phyloP scores from a whole-genome alignment of 2,329 filamentous ascomycete genomes.

The Parastagonospora avenae region DNA sequence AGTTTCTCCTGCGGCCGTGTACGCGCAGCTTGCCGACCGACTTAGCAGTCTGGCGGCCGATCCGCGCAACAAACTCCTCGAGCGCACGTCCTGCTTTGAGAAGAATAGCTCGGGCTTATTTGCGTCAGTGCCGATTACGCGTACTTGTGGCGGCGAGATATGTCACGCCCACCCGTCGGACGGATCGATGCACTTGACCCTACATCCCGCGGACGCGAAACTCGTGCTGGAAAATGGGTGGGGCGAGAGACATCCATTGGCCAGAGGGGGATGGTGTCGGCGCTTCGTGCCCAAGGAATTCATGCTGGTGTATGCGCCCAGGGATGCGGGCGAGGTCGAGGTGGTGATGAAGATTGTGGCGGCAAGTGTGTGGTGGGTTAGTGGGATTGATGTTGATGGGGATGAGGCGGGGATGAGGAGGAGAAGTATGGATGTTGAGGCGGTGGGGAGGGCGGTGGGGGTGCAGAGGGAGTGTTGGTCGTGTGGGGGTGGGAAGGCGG shows the following conservation, averaged over 20 bases:
- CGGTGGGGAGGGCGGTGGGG: slow-evolving; percentile 22
- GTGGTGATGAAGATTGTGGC: slow-evolving; percentile 72
- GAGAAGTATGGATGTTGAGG: slow-evolving; percentile 30
- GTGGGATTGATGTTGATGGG: slow-evolving; percentile 43
- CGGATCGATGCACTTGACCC: slow-evolving; percentile 76
- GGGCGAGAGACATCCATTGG: slow-evolving; percentile 73
- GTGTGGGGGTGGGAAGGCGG: slow-evolving; percentile 28
- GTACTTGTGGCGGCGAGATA: slow-evolving; percentile 79
- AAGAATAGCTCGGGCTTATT: slow-evolving; percentile 82
- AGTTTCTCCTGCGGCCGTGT: slow-evolving; percentile 59
- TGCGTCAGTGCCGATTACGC: slow-evolving; percentile 67
- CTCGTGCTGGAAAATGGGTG: slow-evolving; percentile 75
- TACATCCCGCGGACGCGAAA: slow-evolving; percentile 78
- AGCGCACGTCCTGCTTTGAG: slow-evolving; percentile 77
- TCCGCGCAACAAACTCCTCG: slow-evolving; percentile 35
- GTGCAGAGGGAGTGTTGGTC: slow-evolving; percentile 27
- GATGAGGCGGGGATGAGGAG: slow-evolving; percentile 22
- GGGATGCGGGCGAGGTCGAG: slow-evolving; percentile 69
- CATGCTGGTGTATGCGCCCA: slow-evolving; percentile 81
- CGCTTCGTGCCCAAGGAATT: slow-evolving; percentile 76
- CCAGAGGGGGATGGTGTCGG: slow-evolving; percentile 68
- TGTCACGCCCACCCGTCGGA: slow-evolving; percentile 80
- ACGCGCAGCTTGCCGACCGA: slow-evolving; percentile 30
- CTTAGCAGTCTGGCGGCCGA: slow-evolving; percentile 30
- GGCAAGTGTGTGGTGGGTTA: slow-evolving; percentile 74